Evolutionary conservation across 1,284 basidiomycete genomes (phyloP).

Genomic region (Ustilago loliicola): DNA sequence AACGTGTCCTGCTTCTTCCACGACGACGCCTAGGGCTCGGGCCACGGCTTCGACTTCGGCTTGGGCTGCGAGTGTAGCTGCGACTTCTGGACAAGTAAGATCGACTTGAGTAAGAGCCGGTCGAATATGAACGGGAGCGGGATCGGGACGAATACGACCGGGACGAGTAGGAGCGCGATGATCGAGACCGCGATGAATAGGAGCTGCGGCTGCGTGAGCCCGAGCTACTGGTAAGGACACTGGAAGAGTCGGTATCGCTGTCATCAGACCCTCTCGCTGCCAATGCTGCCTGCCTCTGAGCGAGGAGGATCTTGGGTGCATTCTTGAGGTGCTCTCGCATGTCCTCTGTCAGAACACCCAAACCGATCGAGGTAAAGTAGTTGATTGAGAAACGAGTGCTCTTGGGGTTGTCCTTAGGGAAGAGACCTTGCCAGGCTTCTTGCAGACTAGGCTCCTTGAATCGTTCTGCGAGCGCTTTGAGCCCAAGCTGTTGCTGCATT

Average conservation of each 20-base stretch:
- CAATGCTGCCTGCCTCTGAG: slow-evolving; percentile 79
- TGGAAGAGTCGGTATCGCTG: slow-evolving; percentile 46
- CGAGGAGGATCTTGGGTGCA: slow-evolving; percentile 89
- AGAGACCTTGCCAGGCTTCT: slow-evolving; percentile 83
- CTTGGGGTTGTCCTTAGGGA: slow-evolving; percentile 95
- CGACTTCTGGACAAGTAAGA: slow-evolving; percentile 42
- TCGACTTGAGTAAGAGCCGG: slow-evolving; percentile 37
- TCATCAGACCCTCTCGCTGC: slow-evolving; percentile 49
- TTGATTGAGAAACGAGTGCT: slow-evolving; percentile 98
- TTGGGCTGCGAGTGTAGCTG: slow-evolving; percentile 19
- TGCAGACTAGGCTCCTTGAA: slow-evolving; percentile 78
- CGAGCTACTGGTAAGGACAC: slow-evolving; percentile 37
- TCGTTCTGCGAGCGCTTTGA: slow-evolving; percentile 83
- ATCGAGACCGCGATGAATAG: slow-evolving; percentile 40
- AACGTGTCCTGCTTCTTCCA: slow-evolving; percentile 32
- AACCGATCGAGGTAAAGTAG: slow-evolving; percentile 88
- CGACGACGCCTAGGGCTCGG: slow-evolving; percentile 20
- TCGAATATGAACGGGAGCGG: slow-evolving; percentile 35
- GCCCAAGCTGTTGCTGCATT: slow-evolving; percentile 91
- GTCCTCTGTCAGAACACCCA: slow-evolving; percentile 90
- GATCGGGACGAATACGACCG: slow-evolving; percentile 13
- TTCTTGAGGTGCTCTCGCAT: slow-evolving; percentile 98
- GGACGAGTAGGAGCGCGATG: slow-evolving; percentile 37
- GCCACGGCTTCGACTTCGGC: slow-evolving; percentile 9
- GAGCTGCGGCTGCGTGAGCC: slow-evolving; percentile 41